Percentiles rank a stretch among this genome's conserved stretches.
Conservation (phyloP, 2,329 filamentous ascomycete species). For the Ophiocordyceps camponoti-rufipedis region DNA sequence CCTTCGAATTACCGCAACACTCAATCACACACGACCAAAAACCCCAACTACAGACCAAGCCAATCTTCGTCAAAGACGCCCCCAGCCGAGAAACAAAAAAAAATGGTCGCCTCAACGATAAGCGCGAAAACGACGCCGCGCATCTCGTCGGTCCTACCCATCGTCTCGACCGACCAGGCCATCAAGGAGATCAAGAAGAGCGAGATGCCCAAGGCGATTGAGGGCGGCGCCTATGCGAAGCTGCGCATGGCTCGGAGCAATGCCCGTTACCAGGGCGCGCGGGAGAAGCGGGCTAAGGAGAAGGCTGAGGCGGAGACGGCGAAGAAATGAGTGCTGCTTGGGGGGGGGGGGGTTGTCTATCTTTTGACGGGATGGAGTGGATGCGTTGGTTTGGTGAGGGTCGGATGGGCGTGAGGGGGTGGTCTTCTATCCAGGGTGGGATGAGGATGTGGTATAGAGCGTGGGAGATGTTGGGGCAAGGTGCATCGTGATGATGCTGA, state of each 20-base stretch:
- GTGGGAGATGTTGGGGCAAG: too few species aligned
- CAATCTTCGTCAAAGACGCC: too few species aligned
- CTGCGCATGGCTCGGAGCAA: slow-evolving; percentile 75
- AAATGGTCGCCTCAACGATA: too few species aligned
- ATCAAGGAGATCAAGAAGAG: slow-evolving; percentile 65
- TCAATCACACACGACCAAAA: too few species aligned
- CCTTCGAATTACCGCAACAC: too few species aligned
- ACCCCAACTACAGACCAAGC: too few species aligned
- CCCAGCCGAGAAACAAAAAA: too few species aligned
- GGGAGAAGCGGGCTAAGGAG: slow-evolving; percentile 86
- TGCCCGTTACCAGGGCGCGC: slow-evolving; percentile 60
- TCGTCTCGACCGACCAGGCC: slow-evolving; percentile 46
- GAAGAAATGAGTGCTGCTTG: slow-evolving; percentile 59
- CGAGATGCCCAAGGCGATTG: slow-evolving; percentile 54
- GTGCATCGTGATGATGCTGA: too few species aligned
- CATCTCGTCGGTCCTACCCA: slow-evolving; percentile 35
- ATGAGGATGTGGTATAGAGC: not conserved
- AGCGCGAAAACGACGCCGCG: too few species aligned
- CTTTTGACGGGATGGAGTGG: slow-evolving; percentile 7
- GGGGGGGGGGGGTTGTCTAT: slow-evolving; percentile 16
- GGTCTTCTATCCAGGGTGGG: not conserved
- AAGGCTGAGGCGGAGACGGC: slow-evolving; percentile 67
- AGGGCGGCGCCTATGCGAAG: slow-evolving; percentile 74
- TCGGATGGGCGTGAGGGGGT: too few species aligned
- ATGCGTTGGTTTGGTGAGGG: too few species aligned